Base-by-base conservation (phyloP, 139 green algal genomes). In the Edaphochlamys debaryana region DNA sequence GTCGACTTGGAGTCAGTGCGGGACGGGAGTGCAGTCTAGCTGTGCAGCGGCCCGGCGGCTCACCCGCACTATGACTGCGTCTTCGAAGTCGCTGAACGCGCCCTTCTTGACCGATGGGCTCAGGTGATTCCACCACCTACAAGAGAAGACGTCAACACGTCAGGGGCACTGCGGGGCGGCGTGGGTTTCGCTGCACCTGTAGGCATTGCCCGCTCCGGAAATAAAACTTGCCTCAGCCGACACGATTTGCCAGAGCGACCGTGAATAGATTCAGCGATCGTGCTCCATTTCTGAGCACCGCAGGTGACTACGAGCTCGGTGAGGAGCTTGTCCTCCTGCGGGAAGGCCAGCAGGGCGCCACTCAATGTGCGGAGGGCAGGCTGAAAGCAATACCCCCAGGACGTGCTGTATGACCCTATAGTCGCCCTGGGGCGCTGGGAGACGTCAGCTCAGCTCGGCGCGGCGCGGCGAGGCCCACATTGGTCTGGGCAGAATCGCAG, bases 111-210 rank as follows among this genome's bases (percentile, higher is more conserved):
- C 89, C 29, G 87, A 84, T 22, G 94, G 94, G 70, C 96, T 93
- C 27, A 97, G 90, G 86, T 97, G 94, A 84, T 97, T 98, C 88
- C 88, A 95, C 93, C 94, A 97, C 56, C 93, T 94, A 78, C n/a
- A n/a, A n/a, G n/a, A n/a, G n/a, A n/a, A n/a, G n/a, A n/a, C n/a
- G n/a, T n/a, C n/a, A n/a, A n/a, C n/a, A n/a, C n/a, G n/a, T n/a
- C n/a, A n/a, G n/a, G n/a, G n/a, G n/a, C n/a, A n/a, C n/a, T n/a
- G n/a, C n/a, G n/a, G n/a, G n/a, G n/a, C n/a, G n/a, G n/a, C 67
- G 60, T 11, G n/a, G 11, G 23, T 64, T 29, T 7, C 56, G 23
- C 23, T n/a, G 56, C 23, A n/a, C 56, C 15, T 58, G 50, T 58
- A 13, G 17, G 50, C 50, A 17, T 17, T 13, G 15, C 50, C 15